Percentiles rank a stretch among this genome's conserved stretches.
Conservation (phyloP, 176 grass and related monocot species). For the Oryza glaberrima region DNA sequence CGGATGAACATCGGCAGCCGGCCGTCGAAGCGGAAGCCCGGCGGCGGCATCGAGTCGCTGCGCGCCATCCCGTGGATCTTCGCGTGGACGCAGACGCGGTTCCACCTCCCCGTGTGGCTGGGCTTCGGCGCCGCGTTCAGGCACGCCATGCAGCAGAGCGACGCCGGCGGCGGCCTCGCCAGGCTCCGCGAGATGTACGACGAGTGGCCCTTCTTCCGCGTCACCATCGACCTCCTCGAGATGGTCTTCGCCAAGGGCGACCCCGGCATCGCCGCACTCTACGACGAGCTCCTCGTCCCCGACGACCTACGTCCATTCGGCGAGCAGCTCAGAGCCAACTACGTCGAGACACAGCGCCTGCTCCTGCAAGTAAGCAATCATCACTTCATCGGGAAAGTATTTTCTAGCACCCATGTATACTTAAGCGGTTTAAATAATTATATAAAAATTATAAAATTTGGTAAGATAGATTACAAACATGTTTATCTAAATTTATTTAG, state of each 20-base stretch:
- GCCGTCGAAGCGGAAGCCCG: constrained; percentile 72
- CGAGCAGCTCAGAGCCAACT: constrained; percentile 62
- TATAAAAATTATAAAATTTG: no score
- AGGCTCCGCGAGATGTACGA: constrained; percentile 67
- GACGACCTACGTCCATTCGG: constrained; percentile 59
- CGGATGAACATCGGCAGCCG: constrained; percentile 86
- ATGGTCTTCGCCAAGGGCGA: constrained; percentile 87
- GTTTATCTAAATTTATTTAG: no score
- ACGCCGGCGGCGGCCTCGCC: constrained; percentile 49
- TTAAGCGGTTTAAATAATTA: no score
- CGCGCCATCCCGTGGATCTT: constrained; percentile 88
- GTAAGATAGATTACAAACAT: no score
- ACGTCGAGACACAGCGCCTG: constrained; percentile 59
- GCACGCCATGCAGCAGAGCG: constrained; percentile 43
- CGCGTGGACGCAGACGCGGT: constrained; percentile 83
- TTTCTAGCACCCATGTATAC: no score
- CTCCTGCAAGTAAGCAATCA: constrained; percentile 49
- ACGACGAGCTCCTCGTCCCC: constrained; percentile 69
- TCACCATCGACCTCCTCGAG: constrained; percentile 74
- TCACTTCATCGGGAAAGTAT: not conserved
- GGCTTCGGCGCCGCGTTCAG: constrained; percentile 74
- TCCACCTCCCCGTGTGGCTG: constrained; percentile 84
- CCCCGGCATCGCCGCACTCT: constrained; percentile 68
- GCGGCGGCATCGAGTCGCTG: constrained; percentile 71
- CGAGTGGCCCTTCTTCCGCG: constrained; percentile 78